Conservation (phyloP, 805 yeast species). For the Suhomyces emberorum region DNA sequence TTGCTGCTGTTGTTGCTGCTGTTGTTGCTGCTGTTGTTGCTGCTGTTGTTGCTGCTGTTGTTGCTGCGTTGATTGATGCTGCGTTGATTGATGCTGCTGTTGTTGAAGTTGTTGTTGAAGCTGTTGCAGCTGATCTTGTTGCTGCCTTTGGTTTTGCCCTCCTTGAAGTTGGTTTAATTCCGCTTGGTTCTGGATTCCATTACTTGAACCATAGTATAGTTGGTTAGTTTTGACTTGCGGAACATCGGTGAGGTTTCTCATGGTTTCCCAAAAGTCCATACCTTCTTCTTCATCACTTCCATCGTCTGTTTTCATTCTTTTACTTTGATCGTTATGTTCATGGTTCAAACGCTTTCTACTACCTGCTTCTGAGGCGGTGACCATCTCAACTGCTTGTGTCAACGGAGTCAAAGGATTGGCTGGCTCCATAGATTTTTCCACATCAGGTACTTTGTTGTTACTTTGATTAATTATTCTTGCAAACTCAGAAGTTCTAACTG, state of each 20-base stretch:
- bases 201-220: not conserved
- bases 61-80: not conserved
- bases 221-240: constrained; percentile 1
- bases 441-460: constrained; percentile 1
- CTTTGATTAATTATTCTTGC: constrained; percentile 41
- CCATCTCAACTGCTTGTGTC: constrained; percentile 40
- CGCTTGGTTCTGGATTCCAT: not conserved
- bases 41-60: constrained; percentile 4
- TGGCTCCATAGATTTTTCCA: not conserved
- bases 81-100: constrained; percentile 8
- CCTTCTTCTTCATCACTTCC: constrained; percentile 54
- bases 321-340: constrained; percentile 4
- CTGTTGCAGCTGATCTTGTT: not conserved
- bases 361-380: constrained; percentile 28
- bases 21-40: too few species aligned
- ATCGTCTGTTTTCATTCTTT: constrained; percentile 7
- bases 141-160: not conserved
- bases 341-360: not conserved
- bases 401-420: constrained; percentile 31
- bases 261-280: constrained; percentile 67
- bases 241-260: constrained; percentile 51
- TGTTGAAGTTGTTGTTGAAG: constrained; percentile 8
- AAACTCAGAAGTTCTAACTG: constrained; percentile 33
- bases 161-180: not conserved
- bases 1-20: constrained; percentile 2